Base-by-base conservation (phyloP, 441 rosid species). In the Populus trichocarpa region DNA sequence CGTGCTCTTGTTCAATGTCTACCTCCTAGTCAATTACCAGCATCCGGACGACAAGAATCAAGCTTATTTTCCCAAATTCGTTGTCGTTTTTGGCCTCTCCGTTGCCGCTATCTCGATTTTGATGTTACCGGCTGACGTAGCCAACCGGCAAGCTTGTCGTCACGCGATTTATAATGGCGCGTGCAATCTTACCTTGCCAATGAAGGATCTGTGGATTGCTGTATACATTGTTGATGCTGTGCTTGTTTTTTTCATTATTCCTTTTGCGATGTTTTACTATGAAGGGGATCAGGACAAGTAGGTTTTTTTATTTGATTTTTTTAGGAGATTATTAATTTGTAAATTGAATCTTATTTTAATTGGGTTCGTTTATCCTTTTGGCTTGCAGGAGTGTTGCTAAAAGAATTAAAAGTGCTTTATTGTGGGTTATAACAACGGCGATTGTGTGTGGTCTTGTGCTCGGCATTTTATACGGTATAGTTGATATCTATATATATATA, bases 211-310 rank as follows among this genome's bases (percentile, higher is more conserved):
- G 11, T 96, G 97, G 99, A 92, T 96, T 64, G 96, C 93, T 32
- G 84, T 96, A n/a, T 96, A 96, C 81, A 94, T 96, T 32, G 67
- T 90, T 9, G 96, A 94, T 72, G 98, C 99, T 0, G 84, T 92
- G 76, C 97, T 96, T 42, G 98, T 96, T 26, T 96, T 94, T 89
- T 96, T 96, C 78, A 28, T 94, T 10, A 96, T 96, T 72, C 99
- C 99, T 9, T 96, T 96, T 67, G 97, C 99, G n/a, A 96, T 96
- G 98, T 96, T 96, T 81, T 96, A 85, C 90, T 96, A 96, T 72
- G 99, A 96, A 86, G 99, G 97, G 76, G 99, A 96, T 86, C 97
- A 92, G 90, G 99, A 96, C 85, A 96, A 92, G 99, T 95, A 35
- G 64, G 97, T 89, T 69, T n/a, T 23, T 77, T 67, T 46, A 46